Percentiles rank a stretch among this genome's conserved stretches.
Conservation (phyloP, 2,329 filamentous ascomycete species). For the Acarospora socialis region DNA sequence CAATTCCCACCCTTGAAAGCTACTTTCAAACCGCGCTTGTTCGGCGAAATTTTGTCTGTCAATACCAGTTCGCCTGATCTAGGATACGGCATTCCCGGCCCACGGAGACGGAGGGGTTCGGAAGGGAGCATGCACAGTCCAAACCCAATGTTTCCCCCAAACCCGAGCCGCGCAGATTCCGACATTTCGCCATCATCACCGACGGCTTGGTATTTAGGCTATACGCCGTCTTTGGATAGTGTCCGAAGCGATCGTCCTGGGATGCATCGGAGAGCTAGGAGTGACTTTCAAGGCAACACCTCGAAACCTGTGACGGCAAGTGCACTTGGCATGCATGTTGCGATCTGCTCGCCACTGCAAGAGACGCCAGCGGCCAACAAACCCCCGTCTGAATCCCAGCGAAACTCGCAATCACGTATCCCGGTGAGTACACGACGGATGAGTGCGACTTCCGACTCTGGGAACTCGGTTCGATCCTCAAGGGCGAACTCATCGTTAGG, state of each 20-base stretch:
- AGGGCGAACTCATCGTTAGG: slow-evolving; percentile 21
- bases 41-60: slow-evolving; percentile 58
- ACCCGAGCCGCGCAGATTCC: slow-evolving; percentile 16
- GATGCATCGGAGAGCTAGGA: slow-evolving; percentile 30
- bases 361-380: slow-evolving; percentile 5
- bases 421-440: slow-evolving; percentile 28
- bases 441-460: slow-evolving; percentile 27
- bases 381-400: slow-evolving; percentile 14
- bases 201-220: slow-evolving; percentile 48
- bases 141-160: slow-evolving; percentile 25
- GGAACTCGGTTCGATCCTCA: slow-evolving; percentile 23
- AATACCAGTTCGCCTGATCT: slow-evolving; percentile 38
- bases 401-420: slow-evolving; percentile 28
- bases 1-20: slow-evolving; percentile 19
- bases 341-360: slow-evolving; percentile 8
- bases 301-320: slow-evolving; percentile 18
- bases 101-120: slow-evolving; percentile 48
- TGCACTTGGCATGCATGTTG: slow-evolving; percentile 20
- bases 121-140: slow-evolving; percentile 52
- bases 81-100: slow-evolving; percentile 46
- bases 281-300: slow-evolving; percentile 39
- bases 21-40: slow-evolving; percentile 37
- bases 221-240: slow-evolving; percentile 29
- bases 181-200: slow-evolving; percentile 49
- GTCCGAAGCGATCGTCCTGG: slow-evolving; percentile 16